These are phyloP conservation scores for Xanthoparmelia taractica DNA, from an alignment of 495 filamentous ascomycete species.

Conservation along the genomic window DNA sequence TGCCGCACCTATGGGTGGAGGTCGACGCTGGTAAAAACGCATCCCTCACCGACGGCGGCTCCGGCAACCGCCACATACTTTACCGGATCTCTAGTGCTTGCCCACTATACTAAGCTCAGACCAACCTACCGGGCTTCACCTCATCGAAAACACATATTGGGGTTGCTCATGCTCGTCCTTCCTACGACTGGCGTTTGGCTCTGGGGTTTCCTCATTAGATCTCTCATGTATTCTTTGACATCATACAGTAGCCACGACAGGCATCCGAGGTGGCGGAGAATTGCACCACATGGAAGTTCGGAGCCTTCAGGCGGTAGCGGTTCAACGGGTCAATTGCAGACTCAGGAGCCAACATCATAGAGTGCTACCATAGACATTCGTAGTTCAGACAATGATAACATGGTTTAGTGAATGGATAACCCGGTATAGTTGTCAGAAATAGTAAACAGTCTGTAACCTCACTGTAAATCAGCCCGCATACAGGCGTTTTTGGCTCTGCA, in stretches of 20 bases:
- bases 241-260: not conserved
- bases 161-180: constrained; percentile 3
- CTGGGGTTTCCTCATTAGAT: constrained; percentile 6
- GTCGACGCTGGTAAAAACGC: constrained; percentile 53
- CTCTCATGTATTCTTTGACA: constrained; percentile 2
- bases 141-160: not conserved
- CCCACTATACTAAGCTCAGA: not conserved
- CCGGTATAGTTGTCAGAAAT: not conserved
- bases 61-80: not conserved
- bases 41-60: not conserved
- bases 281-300: constrained; percentile 2
- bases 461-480: not conserved
- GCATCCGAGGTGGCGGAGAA: not conserved
- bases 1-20: constrained; percentile 52
- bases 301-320: not conserved
- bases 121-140: not conserved
- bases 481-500: not conserved
- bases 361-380: constrained; percentile 11
- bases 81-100: not conserved
- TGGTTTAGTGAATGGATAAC: not conserved
- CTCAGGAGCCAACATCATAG: constrained; percentile 10
- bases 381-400: constrained; percentile 7
- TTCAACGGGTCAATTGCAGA: constrained; percentile 4
- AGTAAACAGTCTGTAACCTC: not conserved
- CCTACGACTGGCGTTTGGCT: constrained; percentile 6